phyloP scores from a whole-genome alignment of 2,329 filamentous ascomycete species.

The Cadophora luteo-olivacea region DNA sequence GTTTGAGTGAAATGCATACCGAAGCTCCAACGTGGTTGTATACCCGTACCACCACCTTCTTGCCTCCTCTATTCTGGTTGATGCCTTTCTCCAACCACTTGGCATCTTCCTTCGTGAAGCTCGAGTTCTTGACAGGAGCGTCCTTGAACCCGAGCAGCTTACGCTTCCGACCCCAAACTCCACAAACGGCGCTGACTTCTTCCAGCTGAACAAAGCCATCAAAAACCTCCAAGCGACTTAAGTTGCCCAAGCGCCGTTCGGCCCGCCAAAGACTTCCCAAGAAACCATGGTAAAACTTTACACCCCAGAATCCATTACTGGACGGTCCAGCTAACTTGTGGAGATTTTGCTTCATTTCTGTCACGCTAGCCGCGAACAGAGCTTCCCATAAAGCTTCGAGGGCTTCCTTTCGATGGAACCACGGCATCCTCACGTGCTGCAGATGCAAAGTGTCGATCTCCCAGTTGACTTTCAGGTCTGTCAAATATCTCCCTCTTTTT shows the following conservation, averaged over 20 bases:
- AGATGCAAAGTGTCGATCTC: not conserved
- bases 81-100: not conserved
- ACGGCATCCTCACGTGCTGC: not conserved
- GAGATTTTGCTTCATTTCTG: not conserved
- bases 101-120: not conserved
- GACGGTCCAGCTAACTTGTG: not conserved
- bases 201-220: no score
- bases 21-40: not conserved
- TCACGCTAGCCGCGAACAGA: not conserved
- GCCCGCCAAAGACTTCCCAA: not conserved
- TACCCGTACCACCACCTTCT: not conserved
- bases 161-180: not conserved
- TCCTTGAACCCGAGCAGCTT: not conserved
- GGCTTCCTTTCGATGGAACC: no score
- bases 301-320: not conserved
- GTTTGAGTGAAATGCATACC: not conserved
- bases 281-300: not conserved
- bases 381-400: not conserved
- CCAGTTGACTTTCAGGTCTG: not conserved
- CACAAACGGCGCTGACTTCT: not conserved
- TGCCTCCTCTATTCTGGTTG: not conserved
- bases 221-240: not conserved
- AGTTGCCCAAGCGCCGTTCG: not conserved
- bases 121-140: not conserved
- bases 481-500: not conserved